Base-by-base conservation (phyloP, 768 basidiomycete species). In the Leucocoprinus leucothites region DNA sequence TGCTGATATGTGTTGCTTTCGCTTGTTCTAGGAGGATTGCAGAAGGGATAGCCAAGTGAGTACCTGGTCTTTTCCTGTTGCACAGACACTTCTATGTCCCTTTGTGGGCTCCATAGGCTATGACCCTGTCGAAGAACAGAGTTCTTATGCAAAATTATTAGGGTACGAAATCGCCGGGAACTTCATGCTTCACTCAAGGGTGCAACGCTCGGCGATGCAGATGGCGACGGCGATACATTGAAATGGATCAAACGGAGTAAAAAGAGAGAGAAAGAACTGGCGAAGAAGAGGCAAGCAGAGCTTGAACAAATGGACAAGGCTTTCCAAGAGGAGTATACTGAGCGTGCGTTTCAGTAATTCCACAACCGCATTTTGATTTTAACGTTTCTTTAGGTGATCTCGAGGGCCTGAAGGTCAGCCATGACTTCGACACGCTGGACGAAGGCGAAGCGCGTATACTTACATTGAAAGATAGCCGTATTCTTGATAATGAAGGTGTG, bases 371-470 rank as follows among this genome's bases (percentile, higher is more conserved):
- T 31, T 14, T 35, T 19, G 13, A 47, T 26, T n/a, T 28, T 40
- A 54, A 53, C 31, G 46, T 8, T 50, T 48, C 38, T 21, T 48
- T 64, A 95, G 92, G 86, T 75, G 94, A 97, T 74, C 82, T 98
- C 62, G 84, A 80, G 58, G 97, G 97, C 44, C 75, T 99, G 59
- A 98, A 97, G 81, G 97, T 98, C 69, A 87, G 81, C 76, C 97
- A 98, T 74, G 94, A 91, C 78, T 86, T 95, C 61, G 89, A 94
- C 57, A 89, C 82, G 61, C 79, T 99, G 71, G 90, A 87, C 59
- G 94, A 96, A 71, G 95, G 96, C 62, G 89, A 97, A 71, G 92
- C 91, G 61, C 86, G 87, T 62, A 93, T 99, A 77, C 86, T 99
- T 63, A 99, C 97, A 3, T 76, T 98, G 67, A 97, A 97, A 82